Evolutionary conservation across 106 monocot species (phyloP), one percentile per base, ranked within the genome.

Genomic region (Dendrobium huoshanense): DNA sequence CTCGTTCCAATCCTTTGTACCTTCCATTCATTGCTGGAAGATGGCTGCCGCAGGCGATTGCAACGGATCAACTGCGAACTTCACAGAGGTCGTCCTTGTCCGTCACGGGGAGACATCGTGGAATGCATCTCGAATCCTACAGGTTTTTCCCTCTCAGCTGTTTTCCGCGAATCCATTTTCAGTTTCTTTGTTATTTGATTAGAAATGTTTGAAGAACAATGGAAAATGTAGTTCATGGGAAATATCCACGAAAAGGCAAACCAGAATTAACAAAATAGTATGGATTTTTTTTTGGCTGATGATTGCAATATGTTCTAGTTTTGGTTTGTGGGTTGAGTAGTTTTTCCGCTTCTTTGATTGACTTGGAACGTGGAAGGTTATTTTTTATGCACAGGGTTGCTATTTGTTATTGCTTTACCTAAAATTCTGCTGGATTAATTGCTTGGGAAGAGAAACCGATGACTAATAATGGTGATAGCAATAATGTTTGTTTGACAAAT

Each of bases 101-200:
- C 89, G 96, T 17, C 96, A 96, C 73, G 96, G 96, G 24, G 93
- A 96, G 88, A 96, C 93, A 29, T n/a, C 84, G 25, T 96, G 88
- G 82, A 96, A 96, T 67, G 93, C 93, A 31, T 81, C 88, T 75
- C 87, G 75, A 47, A 91, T 90, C 77, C 80, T 96, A 48, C 96
- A 96, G 93, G 96, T 88, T n/a, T 76, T 16, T 2, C 51, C 10
- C 25, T 7, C 77, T 47, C 31, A 4, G 5, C 22, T 25, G 77
- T 61, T 31, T 42, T 61, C 49, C 18, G 43, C 13, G 48, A 15
- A 40, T 41, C 40, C 19, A 78, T 56, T 78, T 8, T 59, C 29
- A 48, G 40, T 4, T 76, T 19, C 22, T 44, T 43, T 74, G 43
- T 42, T 74, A 9, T 76, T 51, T 13, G 25, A 24, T 48, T 51